Evolutionary conservation across 768 basidiomycete genomes (phyloP).

Genomic region (Tylopilus intermedius): DNA sequence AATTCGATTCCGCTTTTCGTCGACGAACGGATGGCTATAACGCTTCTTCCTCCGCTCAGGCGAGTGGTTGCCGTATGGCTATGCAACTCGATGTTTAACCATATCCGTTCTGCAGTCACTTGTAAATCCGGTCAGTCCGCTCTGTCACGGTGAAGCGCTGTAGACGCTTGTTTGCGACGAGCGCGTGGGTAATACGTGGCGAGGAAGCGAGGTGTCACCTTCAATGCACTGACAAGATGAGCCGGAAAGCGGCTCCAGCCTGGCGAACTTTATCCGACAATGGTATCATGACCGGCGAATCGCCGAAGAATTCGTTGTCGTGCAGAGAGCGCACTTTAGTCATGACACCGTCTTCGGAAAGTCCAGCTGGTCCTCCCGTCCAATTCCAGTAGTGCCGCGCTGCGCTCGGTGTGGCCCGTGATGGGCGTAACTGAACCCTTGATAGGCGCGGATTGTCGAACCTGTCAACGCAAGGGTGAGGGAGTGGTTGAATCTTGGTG

Average conservation of each 20-base stretch:
- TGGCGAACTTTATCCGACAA: background rate
- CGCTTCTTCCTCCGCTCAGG: background rate
- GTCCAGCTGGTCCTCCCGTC: background rate
- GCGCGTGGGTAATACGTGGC: background rate
- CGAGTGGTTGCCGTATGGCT: background rate
- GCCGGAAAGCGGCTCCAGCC: background rate
- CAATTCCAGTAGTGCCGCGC: background rate
- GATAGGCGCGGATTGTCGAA: background rate
- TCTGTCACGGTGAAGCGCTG: background rate
- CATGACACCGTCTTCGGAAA: background rate
- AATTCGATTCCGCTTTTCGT: slow-evolving; percentile 9
- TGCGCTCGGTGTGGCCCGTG: background rate
- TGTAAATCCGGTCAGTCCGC: background rate
- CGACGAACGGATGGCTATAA: slow-evolving; percentile 3
- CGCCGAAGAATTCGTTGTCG: background rate
- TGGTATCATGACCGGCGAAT: background rate
- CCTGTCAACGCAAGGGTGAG: background rate
- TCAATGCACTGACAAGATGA: background rate
- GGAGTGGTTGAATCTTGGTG: background rate
- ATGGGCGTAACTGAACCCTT: background rate
- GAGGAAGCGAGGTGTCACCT: background rate
- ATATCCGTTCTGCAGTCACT: background rate
- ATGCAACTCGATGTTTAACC: background rate
- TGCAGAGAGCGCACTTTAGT: background rate
- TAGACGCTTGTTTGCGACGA: slow-evolving; percentile 2